Percentiles rank a stretch among this genome's conserved stretches.
Evolutionary conservation across 192 early-diverging fungal genomes (phyloP).

Genomic region (Backusella sp.): DNA sequence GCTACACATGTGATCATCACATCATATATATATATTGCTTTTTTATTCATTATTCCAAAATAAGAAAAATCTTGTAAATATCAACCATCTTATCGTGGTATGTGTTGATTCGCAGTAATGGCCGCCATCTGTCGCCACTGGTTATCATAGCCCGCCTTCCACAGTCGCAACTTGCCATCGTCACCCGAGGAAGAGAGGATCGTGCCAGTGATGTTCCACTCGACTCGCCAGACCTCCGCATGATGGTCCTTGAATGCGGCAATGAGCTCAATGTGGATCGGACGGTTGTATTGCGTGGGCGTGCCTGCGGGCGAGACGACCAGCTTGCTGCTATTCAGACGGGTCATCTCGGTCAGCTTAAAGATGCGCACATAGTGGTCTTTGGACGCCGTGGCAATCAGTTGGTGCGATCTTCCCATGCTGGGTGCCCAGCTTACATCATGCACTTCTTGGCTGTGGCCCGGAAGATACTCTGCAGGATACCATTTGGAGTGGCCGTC

Average conservation of each 20-base stretch:
- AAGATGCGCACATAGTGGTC: conserved; percentile 78
- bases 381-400: conserved; percentile 81
- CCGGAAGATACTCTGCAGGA: conserved; percentile 50
- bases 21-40: too few relatives aligned
- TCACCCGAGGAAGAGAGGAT: conserved; percentile 77
- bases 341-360: conserved; percentile 52
- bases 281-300: conserved; percentile 27
- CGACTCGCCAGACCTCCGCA: conserved; percentile 75
- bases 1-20: too few relatives aligned
- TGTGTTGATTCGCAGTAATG: conserved; percentile 50
- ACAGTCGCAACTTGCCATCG: conserved; percentile 79
- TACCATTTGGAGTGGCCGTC: conserved; percentile 65
- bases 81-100: background rate
- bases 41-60: too few relatives aligned
- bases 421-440: conserved; percentile 72
- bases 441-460: conserved; percentile 63
- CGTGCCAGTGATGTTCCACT: conserved; percentile 87
- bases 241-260: conserved; percentile 64
- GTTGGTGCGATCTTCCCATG: conserved; percentile 72
- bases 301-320: conserved; percentile 19
- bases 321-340: background rate
- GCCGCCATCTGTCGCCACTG: conserved; percentile 65
- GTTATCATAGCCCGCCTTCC: conserved; percentile 62
- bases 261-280: conserved; percentile 54
- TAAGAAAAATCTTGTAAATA: too few relatives aligned